Base-by-base conservation (phyloP, 805 yeast species). In the Barnettozyma salicaria region DNA sequence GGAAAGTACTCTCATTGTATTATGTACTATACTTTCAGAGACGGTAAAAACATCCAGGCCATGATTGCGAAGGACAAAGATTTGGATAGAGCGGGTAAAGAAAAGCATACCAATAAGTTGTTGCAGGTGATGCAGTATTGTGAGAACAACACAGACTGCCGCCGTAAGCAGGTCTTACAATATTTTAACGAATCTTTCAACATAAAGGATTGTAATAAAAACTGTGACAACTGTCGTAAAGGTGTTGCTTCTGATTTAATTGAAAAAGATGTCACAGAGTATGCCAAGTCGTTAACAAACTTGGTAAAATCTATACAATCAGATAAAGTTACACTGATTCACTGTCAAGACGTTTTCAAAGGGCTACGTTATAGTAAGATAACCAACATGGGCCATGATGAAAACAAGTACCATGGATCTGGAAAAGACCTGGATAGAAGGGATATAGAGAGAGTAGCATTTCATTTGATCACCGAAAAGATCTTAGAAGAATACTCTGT, bases 121-220 rank as follows among this genome's bases (percentile, higher is more conserved):
- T 70, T 84, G 37, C 87, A 86, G 47, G 96, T 92, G 11, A 76
- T 85, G 47, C 89, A 82, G 53, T 92, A 87, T 55, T 90, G 97
- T 61, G 96, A 89, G 44, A 90, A 92, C 57, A 69, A 72, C 9
- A 78, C 89, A 4, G 97, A 89, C 56, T 92, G 98, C 57, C 74
- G 98, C 38, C 70, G 97, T 44, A 75, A 78, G 49, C 89, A 88
- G 49, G 95, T 92, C 3, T 65, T 92, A 35, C 90, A 85, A 35
- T 92, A 89, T 54, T 92, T 92, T 63, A 85, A 86, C 59, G 98
- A 92, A 55, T 63, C 62, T 6, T 89, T 90, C 54, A 75, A 84
- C 42, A 67, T 81, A 8, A 63, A 58, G 17, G 62, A 69, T 13
- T 92, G 98, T 56, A 58, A 64, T 11, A 74, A 75, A 41, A 72